Evolutionary conservation across 768 basidiomycete species (phyloP).

Genomic region (Scleroderma citrinum): DNA sequence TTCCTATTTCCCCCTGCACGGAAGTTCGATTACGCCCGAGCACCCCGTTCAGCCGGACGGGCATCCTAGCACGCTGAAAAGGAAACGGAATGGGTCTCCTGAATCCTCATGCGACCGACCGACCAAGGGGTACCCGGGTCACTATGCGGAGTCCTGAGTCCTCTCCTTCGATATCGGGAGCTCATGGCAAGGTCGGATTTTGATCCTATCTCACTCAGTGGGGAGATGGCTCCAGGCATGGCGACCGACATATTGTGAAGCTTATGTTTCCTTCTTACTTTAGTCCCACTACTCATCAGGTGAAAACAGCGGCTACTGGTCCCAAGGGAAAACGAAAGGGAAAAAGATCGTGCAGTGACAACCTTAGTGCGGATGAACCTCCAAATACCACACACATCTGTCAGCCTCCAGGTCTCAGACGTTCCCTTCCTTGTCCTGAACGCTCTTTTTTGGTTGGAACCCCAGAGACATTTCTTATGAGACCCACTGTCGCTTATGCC

Average conservation of each 20-base stretch:
- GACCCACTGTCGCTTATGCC: slow-evolving; percentile 43
- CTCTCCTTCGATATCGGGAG: slow-evolving; percentile 11
- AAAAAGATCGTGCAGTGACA: slow-evolving; percentile 4
- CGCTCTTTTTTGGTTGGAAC: slow-evolving; percentile 10
- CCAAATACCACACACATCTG: slow-evolving; percentile 8
- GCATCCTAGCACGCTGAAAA: slow-evolving; percentile 22
- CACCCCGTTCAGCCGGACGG: background rate
- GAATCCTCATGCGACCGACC: slow-evolving; percentile 18
- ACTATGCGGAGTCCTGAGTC: background rate
- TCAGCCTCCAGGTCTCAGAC: slow-evolving; percentile 13
- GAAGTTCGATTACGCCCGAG: background rate
- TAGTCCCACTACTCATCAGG: slow-evolving; percentile 3
- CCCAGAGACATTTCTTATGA: slow-evolving; percentile 11
- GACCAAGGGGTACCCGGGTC: slow-evolving; percentile 27
- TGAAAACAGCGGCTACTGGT: slow-evolving; percentile 4
- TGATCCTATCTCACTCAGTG: slow-evolving; percentile 30
- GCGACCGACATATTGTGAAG: slow-evolving; percentile 43
- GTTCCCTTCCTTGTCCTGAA: slow-evolving; percentile 20
- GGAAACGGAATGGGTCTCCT: slow-evolving; percentile 40
- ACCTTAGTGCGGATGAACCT: background rate
- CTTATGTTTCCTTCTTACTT: slow-evolving; percentile 58
- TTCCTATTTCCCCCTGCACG: slow-evolving; percentile 35
- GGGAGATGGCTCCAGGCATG: slow-evolving; percentile 49
- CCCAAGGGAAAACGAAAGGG: slow-evolving; percentile 9
- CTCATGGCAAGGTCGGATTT: slow-evolving; percentile 23